Base-by-base conservation (phyloP, 169 alveolate species). In the Neospora caninum region DNA sequence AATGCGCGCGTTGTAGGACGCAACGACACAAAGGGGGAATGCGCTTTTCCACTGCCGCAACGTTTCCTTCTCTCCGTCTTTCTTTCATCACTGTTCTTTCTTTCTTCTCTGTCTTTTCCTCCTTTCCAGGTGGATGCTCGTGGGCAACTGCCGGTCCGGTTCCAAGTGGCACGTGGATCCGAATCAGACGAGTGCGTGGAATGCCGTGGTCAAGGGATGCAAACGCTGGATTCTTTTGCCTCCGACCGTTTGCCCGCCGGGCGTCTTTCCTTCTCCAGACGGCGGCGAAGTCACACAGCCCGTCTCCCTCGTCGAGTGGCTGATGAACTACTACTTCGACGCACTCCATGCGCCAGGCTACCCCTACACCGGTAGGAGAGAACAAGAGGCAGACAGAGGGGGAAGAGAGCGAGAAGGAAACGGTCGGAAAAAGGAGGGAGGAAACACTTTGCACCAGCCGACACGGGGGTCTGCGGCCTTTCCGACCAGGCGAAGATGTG, bases 141-240 rank as follows among this genome's bases (percentile, higher is more conserved):
- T 87, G 69, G 95, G 95, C 42, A 34, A 70, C 86, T 20, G 73
- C 34, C 91, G 95, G 41, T 86, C 93, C 34, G 95, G 95, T 38
- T 58, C 88, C 87, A 93, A 93, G 54, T 93, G 95, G 95, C 95
- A 93, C 54, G 34, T 86, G 38, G 95, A 93, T 58, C 95, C 95
- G 87, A 93, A 93, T 91, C 73, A 70, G 93, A 93, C 95, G 43
- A 86, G 87, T 29, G 95, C 95, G 39, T 93, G 95, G 95, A 93
- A 93, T 41, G 88, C 58, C 53, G 88, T 80, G 34, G 54, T 80
- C 2, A 42, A n/a, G 9, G 83, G 83, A 18, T 0, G 16, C 22
- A 70, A 34, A n/a, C 22, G 42, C 42, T 70, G 73, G 73, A 64
- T 64, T 64, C n/a, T 64, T 27, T 27, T 64, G 34, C 73, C 73